phyloP scores from a whole-genome alignment of 106 monocot genomes.

The Ottelia alismoides region DNA sequence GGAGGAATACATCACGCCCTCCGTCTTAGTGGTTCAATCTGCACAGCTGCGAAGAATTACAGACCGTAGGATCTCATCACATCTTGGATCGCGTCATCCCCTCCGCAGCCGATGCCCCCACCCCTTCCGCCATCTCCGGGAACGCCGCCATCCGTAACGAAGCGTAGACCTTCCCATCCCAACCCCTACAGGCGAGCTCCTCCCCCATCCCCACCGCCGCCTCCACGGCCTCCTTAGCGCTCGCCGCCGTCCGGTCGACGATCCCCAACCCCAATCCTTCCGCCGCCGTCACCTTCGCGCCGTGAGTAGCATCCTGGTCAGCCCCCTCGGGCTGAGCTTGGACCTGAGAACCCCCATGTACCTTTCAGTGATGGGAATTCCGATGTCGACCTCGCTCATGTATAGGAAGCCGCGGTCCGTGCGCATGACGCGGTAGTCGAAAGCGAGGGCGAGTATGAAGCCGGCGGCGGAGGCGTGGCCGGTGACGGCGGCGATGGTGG shows the following conservation, averaged over 20 bases:
- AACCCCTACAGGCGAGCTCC: constrained; percentile 35
- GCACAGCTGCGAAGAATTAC: too few species aligned
- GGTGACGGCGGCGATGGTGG: constrained; percentile 49
- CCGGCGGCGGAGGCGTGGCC: constrained; percentile 61
- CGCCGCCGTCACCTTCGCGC: constrained; percentile 27
- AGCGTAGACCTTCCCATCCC: constrained; percentile 43
- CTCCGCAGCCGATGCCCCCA: constrained; percentile 17
- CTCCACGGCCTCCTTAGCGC: constrained; percentile 26
- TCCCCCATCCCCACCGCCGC: constrained; percentile 36
- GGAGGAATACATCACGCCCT: too few species aligned
- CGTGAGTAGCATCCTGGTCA: constrained; percentile 15
- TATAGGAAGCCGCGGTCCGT: constrained; percentile 37
- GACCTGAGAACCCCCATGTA: constrained; percentile 28
- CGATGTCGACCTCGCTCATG: constrained; percentile 46
- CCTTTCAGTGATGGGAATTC: constrained; percentile 15
- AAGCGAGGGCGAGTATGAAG: constrained; percentile 34
- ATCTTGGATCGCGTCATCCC: too few species aligned
- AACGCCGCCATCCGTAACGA: constrained; percentile 28
- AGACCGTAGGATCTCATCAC: too few species aligned
- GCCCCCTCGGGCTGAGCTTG: constrained; percentile 29
- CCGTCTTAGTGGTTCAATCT: too few species aligned
- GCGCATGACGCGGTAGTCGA: constrained; percentile 45
- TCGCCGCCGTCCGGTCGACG: constrained; percentile 19
- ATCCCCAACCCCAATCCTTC: constrained; percentile 37
- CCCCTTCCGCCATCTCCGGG: constrained; percentile 13